phyloP scores from a whole-genome alignment of 108 stramenopile species.

The Craspedostauros australis region DNA sequence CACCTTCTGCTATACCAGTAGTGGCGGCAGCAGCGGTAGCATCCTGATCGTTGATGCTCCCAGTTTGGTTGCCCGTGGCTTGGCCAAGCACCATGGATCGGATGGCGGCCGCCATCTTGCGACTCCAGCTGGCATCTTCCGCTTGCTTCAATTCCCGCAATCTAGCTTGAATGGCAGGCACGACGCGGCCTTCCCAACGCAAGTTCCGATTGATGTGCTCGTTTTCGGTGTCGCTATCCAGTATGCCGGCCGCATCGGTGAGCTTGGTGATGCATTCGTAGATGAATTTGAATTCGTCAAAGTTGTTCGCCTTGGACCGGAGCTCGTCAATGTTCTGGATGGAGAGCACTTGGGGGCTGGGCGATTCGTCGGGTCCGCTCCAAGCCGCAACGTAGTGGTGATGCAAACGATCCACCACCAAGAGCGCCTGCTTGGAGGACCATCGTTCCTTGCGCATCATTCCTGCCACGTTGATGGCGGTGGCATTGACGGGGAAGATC shows the following conservation, averaged over 20 bases:
- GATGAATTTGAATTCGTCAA: no score
- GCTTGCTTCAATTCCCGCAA: slow-evolving; percentile 23
- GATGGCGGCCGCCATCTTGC: slow-evolving; percentile 11
- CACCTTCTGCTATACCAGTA: slow-evolving; percentile 11
- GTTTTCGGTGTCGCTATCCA: no score
- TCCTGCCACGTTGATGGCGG: background rate
- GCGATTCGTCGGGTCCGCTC: no score
- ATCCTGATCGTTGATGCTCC: background rate
- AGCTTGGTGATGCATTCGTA: no score
- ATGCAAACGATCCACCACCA: slow-evolving; percentile 31
- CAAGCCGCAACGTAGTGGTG: no score
- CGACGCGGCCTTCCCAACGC: slow-evolving; percentile 28
- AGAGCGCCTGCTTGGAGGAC: slow-evolving; percentile 6
- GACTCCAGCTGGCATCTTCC: slow-evolving; percentile 17
- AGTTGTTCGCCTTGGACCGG: no score
- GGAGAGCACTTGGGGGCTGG: no score
- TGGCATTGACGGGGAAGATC: slow-evolving; percentile 11
- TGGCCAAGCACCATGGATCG: background rate
- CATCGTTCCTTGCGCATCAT: background rate
- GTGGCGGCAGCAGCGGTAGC: background rate
- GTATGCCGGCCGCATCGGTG: no score
- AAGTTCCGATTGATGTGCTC: slow-evolving; percentile 24
- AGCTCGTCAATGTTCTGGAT: no score
- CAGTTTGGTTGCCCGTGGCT: background rate
- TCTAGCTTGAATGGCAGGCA: slow-evolving; percentile 15